Conservation (phyloP, 768 basidiomycete species). For the Auriculariales sp. region DNA sequence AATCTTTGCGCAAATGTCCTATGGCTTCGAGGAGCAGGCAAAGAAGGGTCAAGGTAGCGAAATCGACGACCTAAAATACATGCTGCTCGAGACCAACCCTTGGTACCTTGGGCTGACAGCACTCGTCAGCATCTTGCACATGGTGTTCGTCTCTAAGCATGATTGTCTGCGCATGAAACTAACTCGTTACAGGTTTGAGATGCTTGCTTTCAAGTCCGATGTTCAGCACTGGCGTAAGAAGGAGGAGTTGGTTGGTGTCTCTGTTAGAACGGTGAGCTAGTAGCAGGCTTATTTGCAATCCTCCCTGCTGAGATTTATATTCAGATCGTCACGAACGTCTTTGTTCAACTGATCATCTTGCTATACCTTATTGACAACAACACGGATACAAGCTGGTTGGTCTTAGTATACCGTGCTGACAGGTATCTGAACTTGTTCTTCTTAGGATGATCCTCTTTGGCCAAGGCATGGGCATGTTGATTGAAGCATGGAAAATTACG, state of each 20-base stretch:
- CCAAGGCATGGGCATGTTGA: conserved; percentile 64
- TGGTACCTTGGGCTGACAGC: conserved; percentile 78
- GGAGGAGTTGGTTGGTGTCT: conserved; percentile 91
- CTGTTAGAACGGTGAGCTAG: conserved; percentile 53
- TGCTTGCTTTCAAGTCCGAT: conserved; percentile 91
- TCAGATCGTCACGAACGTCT: conserved; percentile 79
- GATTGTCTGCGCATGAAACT: too few relatives aligned
- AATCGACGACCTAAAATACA: conserved; percentile 89
- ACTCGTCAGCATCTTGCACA: conserved; percentile 75
- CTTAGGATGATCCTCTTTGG: conserved; percentile 97
- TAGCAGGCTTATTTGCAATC: background rate
- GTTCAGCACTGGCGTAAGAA: conserved; percentile 92
- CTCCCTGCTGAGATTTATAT: conserved; percentile 4
- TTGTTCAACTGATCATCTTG: conserved; percentile 80
- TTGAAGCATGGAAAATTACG: conserved; percentile 95
- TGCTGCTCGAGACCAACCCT: conserved; percentile 79
- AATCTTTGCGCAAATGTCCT: conserved; percentile 69
- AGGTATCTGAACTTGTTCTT: too few relatives aligned
- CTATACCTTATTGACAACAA: conserved; percentile 93
- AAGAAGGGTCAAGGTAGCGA: conserved; percentile 52
- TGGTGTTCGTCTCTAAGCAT: conserved; percentile 67
- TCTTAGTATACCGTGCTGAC: background rate
- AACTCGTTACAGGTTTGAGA: conserved; percentile 74
- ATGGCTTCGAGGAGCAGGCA: conserved; percentile 77
- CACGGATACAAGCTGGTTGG: conserved; percentile 52